Conservation (phyloP, 352 stramenopile genomes). For the Pythium apleroticum region DNA sequence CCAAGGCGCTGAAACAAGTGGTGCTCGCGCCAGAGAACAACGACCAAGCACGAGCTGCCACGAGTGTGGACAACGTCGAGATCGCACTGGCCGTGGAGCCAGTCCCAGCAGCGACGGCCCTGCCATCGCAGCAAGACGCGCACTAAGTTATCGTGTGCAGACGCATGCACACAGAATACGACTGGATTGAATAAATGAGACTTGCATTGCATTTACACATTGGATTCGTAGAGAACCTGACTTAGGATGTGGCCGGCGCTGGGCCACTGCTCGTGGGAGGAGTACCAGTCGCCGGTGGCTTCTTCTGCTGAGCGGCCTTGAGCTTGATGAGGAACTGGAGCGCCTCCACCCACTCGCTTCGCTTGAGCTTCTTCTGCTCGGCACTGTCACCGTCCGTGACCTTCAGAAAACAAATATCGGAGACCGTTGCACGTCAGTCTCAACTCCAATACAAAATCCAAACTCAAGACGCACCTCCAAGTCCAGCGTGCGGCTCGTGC, state of each 20-base stretch:
- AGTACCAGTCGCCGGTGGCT: constrained; percentile 4
- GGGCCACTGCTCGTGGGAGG: not conserved
- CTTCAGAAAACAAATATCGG: constrained; percentile 27
- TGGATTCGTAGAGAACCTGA: not conserved
- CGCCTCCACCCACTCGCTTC: constrained; percentile 64
- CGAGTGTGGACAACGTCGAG: constrained; percentile 16
- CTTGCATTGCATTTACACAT: not conserved
- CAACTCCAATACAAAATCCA: not conserved
- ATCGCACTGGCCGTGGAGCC: constrained; percentile 13
- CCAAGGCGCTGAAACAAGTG: constrained; percentile 2
- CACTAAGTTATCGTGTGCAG: constrained; percentile 11
- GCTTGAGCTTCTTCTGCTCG: constrained; percentile 63
- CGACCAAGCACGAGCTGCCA: not conserved
- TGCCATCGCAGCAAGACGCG: constrained; percentile 14
- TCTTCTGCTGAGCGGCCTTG: constrained; percentile 40
- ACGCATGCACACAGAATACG: not conserved
- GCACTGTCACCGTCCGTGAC: constrained; percentile 60
- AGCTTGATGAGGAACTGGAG: constrained; percentile 73
- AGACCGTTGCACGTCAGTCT: not conserved
- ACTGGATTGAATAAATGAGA: constrained; percentile 4
- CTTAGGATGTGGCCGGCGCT: not conserved
- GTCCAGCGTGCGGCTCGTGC: constrained; percentile 54
- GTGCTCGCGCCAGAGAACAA: not conserved
- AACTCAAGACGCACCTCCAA: constrained; percentile 43
- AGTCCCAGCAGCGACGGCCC: not conserved